Base-by-base conservation (phyloP, 805 yeast genomes). In the Cephaloascus albidus region DNA sequence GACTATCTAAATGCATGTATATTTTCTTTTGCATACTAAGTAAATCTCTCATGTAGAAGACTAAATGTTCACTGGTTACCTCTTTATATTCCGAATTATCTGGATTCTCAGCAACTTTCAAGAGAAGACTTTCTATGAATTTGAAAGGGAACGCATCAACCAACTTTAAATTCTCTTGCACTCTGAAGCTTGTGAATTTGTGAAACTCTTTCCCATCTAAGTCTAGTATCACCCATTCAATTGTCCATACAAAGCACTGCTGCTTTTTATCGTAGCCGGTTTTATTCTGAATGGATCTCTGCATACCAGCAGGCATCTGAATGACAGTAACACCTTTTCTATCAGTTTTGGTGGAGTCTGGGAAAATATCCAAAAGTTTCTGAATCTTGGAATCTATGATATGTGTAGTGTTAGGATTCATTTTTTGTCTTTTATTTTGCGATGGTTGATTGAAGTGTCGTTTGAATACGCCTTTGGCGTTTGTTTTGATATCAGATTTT, bases 261-360 rank as follows among this genome's bases (percentile, higher is more conserved):
- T 67, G 59, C 43, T 70, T 70, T 53, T 76, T 74, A 54, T 86
- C 89, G 70, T 77, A 84, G 3, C 79, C 78, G 0, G 88, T 73
- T 47, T 77, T 80, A 52, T 87, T 87, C 41, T 66, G 55, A 4
- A 53, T 52, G 2, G 85, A 66, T 36, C 95, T 59, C 15, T 78
- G 70, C 94, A 87, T 85, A 0, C 93, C 95, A 18, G 62, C 61
- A 0, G 95, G 94, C 18, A 83, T 53, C 23, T 68, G 62, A 19
- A 70, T 61, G 20, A 87, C 76, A 37, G 74, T 61, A 2, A 84
- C 89, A 30, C 89, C 90, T 45, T 88, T 70, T 36, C 81, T 61
- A 15, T 65, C 62, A 0, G 69, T 55, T 0, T 58, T 36, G 0
- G 58, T 53, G 2, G 49, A 40, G 32, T 60, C 51, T 3, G 62